A percentile compares a stretch with the other conserved stretches of the same genome.
phyloP scores from a whole-genome alignment of 495 filamentous ascomycete species.

The Xylaria castorea region DNA sequence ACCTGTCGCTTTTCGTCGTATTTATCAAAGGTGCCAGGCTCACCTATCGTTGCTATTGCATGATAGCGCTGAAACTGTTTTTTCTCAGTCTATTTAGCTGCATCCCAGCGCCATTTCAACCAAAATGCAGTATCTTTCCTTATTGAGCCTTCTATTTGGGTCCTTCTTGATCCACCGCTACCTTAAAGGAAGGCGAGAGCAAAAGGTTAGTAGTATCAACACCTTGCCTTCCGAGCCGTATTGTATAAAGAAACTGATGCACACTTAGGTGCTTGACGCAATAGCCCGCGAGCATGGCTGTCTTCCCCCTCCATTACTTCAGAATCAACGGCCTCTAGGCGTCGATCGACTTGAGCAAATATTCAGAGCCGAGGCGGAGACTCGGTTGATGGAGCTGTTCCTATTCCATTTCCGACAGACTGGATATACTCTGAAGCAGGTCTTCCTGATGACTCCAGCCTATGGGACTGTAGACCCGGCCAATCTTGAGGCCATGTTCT shows the following conservation, averaged over 20 bases:
- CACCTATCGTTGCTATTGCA: not conserved
- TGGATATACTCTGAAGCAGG: slow-evolving; percentile 39
- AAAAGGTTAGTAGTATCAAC: not conserved
- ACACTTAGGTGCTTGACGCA: slow-evolving; percentile 17
- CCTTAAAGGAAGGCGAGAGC: not conserved
- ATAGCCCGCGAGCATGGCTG: slow-evolving; percentile 39
- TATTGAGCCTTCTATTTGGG: not conserved
- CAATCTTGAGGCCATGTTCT: slow-evolving; percentile 48
- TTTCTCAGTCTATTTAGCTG: not conserved
- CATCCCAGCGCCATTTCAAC: not conserved
- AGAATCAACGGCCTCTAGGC: slow-evolving; percentile 44
- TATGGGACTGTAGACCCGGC: slow-evolving; percentile 46
- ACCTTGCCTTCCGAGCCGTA: not conserved
- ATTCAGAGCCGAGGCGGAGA: slow-evolving; percentile 38
- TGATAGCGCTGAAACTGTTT: not conserved
- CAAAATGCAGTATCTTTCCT: slow-evolving; percentile 7
- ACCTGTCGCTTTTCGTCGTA: not conserved
- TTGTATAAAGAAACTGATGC: not conserved
- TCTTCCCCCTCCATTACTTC: slow-evolving; percentile 38
- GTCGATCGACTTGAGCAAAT: slow-evolving; percentile 45
- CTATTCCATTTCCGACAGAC: slow-evolving; percentile 37
- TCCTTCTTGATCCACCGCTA: not conserved
- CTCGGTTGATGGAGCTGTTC: slow-evolving; percentile 42
- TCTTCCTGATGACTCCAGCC: slow-evolving; percentile 34
- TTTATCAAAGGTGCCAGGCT: not conserved